A percentile compares a stretch with the other conserved stretches of the same genome.
Evolutionary conservation across 371 early-diverging fungal genomes (phyloP).

Genomic region (Mortierella sp.): DNA sequence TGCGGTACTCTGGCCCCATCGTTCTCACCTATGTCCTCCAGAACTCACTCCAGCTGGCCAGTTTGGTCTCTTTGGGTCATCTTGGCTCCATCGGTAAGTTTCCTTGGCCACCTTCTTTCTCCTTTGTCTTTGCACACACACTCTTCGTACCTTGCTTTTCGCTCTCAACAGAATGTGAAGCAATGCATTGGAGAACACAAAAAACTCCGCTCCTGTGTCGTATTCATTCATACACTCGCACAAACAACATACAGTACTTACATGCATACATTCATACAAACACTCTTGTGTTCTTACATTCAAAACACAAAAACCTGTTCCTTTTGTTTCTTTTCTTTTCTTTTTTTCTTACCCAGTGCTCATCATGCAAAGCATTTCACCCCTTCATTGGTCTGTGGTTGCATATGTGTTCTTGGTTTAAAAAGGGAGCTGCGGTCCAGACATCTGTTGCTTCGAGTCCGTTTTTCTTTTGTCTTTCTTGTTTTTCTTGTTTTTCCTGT

Average conservation of each 20-base stretch:
- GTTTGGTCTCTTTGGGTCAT: conserved; percentile 76
- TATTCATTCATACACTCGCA: not conserved
- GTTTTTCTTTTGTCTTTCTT: not conserved
- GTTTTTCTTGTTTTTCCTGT: not conserved
- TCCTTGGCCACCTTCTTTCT: not conserved
- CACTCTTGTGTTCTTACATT: not conserved
- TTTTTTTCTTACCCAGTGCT: not conserved
- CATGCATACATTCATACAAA: not conserved
- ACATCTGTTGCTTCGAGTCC: not conserved
- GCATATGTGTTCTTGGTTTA: not conserved
- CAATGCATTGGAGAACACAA: not conserved
- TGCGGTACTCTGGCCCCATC: conserved; percentile 70
- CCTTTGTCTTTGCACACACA: not conserved
- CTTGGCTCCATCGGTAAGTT: conserved; percentile 62
- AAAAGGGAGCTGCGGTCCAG: not conserved
- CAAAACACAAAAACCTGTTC: not conserved
- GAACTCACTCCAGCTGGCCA: conserved; percentile 74
- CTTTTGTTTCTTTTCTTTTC: not conserved
- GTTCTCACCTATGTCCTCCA: conserved; percentile 76
- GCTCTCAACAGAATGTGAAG: not conserved
- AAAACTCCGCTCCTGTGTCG: not conserved
- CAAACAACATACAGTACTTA: not conserved
- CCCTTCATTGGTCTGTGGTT: not conserved
- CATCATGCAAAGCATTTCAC: not conserved
- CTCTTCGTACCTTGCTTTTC: conserved; percentile 14